phyloP scores from a whole-genome alignment of 1,284 basidiomycete species.

The Malassezia sp. region DNA sequence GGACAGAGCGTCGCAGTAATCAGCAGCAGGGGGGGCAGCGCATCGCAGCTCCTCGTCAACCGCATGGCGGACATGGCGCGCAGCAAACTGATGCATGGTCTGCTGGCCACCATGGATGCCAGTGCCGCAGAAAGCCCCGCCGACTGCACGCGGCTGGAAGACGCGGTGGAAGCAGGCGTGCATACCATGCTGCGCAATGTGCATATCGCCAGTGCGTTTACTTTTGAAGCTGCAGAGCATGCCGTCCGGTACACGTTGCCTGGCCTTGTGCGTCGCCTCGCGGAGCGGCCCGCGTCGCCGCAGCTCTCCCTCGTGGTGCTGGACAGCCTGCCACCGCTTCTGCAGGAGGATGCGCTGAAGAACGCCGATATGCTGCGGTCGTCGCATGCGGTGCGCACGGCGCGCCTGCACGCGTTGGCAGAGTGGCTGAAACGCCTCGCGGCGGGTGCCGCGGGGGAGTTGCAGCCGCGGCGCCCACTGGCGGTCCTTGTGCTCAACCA shows the following conservation, averaged over 20 bases:
- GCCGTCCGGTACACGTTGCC: constrained; percentile 30
- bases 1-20: constrained; percentile 12
- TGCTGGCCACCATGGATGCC: neutral
- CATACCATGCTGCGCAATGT: constrained; percentile 12
- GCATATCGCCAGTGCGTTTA: constrained; percentile 9
- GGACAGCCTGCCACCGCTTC: constrained; percentile 28
- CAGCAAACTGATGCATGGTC: too few species aligned
- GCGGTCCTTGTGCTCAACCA: constrained; percentile 31
- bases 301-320: constrained; percentile 18
- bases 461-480: neutral
- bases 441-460: neutral
- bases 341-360: constrained; percentile 27
- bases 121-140: neutral
- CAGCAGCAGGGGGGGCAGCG: constrained; percentile 7
- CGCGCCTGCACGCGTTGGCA: constrained; percentile 20
- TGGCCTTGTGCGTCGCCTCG: constrained; percentile 13
- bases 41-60: constrained; percentile 14
- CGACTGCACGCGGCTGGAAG: neutral
- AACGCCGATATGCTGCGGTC: neutral
- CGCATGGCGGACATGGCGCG: constrained; percentile 16
- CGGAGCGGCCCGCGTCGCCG: neutral
- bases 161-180: constrained; percentile 1
- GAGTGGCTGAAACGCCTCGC: constrained; percentile 22
- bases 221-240: constrained; percentile 21
- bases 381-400: constrained; percentile 16